Percentiles rank a stretch among this genome's conserved stretches.
Conservation (phyloP, 1,139 yeast species). For the Scheffersomyces cryptocercus region DNA sequence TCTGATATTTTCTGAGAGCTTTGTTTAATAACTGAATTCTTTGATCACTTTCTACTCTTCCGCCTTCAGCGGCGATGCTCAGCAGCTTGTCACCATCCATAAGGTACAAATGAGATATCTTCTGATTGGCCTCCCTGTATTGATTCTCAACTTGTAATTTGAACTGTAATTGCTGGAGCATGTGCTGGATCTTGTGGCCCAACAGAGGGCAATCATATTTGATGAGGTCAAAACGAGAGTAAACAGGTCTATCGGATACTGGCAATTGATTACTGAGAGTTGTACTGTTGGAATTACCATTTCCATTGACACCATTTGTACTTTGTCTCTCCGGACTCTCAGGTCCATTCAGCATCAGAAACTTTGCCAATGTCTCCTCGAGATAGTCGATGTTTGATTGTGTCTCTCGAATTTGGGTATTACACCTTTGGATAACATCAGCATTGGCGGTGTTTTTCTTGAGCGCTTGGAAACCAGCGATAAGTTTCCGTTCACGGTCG, state of each 20-base stretch:
- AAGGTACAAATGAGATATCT: slow-evolving; percentile 79
- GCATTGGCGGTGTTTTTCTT: slow-evolving; percentile 76
- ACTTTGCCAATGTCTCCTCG: slow-evolving; percentile 71
- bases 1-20: slow-evolving; percentile 83
- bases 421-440: slow-evolving; percentile 86
- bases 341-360: slow-evolving; percentile 41
- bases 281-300: slow-evolving; percentile 5
- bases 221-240: slow-evolving; percentile 74
- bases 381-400: slow-evolving; percentile 87
- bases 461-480: slow-evolving; percentile 81
- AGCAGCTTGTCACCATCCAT: slow-evolving; percentile 89
- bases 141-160: slow-evolving; percentile 92
- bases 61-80: slow-evolving; percentile 87
- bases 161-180: slow-evolving; percentile 92
- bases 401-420: slow-evolving; percentile 86
- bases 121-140: slow-evolving; percentile 89
- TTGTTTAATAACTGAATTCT: slow-evolving; percentile 82
- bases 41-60: slow-evolving; percentile 79
- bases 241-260: slow-evolving; percentile 38
- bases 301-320: slow-evolving; percentile 5
- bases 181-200: slow-evolving; percentile 93
- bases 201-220: slow-evolving; percentile 92
- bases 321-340: slow-evolving; percentile 4
- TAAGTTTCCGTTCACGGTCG: slow-evolving; percentile 83
- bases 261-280: slow-evolving; percentile 2